Evolutionary conservation across 495 filamentous ascomycete genomes (phyloP).

Genomic region (Neurospora sp.): DNA sequence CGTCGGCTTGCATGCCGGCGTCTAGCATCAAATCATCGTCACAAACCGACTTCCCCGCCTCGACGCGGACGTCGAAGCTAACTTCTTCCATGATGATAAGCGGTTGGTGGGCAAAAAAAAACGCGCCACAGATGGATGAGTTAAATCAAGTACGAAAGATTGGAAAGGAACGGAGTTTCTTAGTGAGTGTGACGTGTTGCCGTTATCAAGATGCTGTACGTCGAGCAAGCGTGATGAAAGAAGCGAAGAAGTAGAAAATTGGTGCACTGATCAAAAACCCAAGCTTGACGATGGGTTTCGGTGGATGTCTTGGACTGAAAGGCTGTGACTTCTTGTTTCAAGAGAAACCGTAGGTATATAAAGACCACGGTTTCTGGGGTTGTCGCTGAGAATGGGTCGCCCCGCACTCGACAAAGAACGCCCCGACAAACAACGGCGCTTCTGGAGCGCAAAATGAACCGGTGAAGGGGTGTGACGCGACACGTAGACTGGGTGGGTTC

Average conservation of each 20-base stretch:
- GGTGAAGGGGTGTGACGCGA: background rate
- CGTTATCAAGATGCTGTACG: background rate
- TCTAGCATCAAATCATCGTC: slow-evolving; percentile 19
- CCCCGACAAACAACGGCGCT: background rate
- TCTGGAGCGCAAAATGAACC: background rate
- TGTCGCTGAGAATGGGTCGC: background rate
- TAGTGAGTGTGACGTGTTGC: background rate
- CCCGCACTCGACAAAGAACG: background rate
- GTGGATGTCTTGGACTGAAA: background rate
- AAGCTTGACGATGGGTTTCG: background rate
- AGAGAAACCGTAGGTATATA: background rate
- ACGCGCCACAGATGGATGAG: background rate
- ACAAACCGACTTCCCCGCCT: slow-evolving; percentile 14
- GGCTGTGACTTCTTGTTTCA: background rate
- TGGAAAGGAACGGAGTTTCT: background rate
- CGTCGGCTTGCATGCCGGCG: slow-evolving; percentile 15
- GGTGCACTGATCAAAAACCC: background rate
- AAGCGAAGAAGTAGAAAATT: background rate
- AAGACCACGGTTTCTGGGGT: background rate
- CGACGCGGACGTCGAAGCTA: slow-evolving; percentile 5
- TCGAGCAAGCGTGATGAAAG: background rate
- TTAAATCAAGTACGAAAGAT: background rate
- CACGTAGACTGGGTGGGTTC: background rate
- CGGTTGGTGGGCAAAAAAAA: background rate
- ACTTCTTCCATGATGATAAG: slow-evolving; percentile 18